These are phyloP conservation scores for Coffea humblotiana DNA, from an alignment of 305 asterid species.

Conservation along the genomic window DNA sequence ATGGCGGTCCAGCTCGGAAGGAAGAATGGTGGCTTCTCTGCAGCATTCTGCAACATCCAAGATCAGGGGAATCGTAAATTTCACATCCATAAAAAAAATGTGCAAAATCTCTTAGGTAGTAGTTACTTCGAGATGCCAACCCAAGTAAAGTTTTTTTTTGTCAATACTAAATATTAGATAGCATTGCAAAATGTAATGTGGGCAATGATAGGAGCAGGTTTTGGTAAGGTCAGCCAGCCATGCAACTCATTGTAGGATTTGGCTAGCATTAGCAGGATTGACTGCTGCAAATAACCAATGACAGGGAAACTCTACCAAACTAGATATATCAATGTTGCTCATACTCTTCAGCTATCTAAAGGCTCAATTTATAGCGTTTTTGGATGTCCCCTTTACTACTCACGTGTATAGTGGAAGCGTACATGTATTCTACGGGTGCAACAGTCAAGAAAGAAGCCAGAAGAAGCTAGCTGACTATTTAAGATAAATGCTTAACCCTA, in stretches of 20 bases:
- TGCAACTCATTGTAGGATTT: constrained; percentile 14
- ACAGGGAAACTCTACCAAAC: constrained; percentile 15
- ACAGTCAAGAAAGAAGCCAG: background rate
- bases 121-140: background rate
- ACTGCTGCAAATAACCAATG: constrained; percentile 5
- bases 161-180: background rate
- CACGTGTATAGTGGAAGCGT: background rate
- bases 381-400: background rate
- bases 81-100: background rate
- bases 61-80: background rate
- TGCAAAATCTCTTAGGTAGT: background rate
- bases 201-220: no score
- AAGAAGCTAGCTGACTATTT: background rate
- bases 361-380: background rate
- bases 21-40: constrained; percentile 54
- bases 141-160: background rate
- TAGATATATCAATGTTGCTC: background rate
- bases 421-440: background rate
- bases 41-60: constrained; percentile 45
- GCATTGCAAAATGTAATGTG: background rate
- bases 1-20: constrained; percentile 52
- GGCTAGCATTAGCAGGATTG: constrained; percentile 1
- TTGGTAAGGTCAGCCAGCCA: constrained; percentile 14
- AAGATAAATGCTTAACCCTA: constrained; percentile 5
- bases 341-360: background rate